Base-by-base conservation (phyloP, 2,329 filamentous ascomycete species). In the Alternaria ventricosa region DNA sequence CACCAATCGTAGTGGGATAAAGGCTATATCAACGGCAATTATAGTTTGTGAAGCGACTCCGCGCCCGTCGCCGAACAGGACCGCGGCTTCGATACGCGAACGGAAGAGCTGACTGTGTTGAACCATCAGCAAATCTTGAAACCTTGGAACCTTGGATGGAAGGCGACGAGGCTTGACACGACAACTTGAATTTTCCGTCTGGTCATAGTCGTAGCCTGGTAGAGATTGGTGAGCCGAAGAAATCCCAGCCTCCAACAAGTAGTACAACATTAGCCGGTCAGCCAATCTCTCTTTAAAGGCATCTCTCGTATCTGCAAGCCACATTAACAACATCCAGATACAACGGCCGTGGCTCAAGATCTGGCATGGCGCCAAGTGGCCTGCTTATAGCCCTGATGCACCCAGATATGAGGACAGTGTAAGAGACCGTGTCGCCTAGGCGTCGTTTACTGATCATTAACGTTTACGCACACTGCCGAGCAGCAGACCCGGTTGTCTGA, bases 221-320 rank as follows among this genome's bases (percentile, higher is more conserved):
- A 28, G 23, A 25, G n/a, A 60, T 23, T 11, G 20, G 22, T 49
- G 54, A 33, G n/a, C 12, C 22, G 25, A 50, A 41, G 49, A 55
- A 49, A 18, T 55, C 41, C 47, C 55, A 54, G 23, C 47, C 13
- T 36, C 46, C 28, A 41, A 41, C 27, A 9, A 41, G 46, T 50
- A 44, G 63, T 47, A 56, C 56, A 64, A 56, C 33, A 66, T 67
- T 69, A 69, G 45, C 67, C 67, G 61, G 67, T 60, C 60, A 60
- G 56, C 62, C 51, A 60, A 56, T 59, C 53, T 57, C 18, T 50
- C n/a, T n/a, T 54, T 18, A 33, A 30, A 23, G 30, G 30, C 20
- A 47, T 50, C 45, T 55, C 46, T 58, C 65, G 51, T 55, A 57
- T 60, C 43, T 65, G 56, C 59, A 57, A 45, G 22, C 43, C 22